Evolutionary conservation across 306 rosid genomes (phyloP).

Genomic region (Trifolium pratense): DNA sequence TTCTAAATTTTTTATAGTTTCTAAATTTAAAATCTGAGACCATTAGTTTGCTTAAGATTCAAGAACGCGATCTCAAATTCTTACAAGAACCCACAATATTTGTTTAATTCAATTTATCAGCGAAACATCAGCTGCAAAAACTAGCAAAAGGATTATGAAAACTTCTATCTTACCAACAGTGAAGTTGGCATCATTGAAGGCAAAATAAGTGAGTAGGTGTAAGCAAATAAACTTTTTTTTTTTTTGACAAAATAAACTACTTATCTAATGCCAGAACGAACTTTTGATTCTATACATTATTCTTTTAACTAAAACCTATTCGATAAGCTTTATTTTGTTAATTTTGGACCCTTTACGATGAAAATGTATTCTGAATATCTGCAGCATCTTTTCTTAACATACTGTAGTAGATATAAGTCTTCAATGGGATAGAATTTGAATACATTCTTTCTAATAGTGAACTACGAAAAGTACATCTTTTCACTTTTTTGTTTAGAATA

Average conservation of each 20-base stretch:
- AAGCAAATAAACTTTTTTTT: too few relatives aligned
- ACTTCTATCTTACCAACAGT: too few relatives aligned
- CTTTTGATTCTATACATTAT: not conserved
- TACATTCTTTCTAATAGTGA: not conserved
- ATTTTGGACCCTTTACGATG: not conserved
- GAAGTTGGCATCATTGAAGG: too few relatives aligned
- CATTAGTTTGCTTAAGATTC: slow-evolving; percentile 18
- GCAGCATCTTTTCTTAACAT: not conserved
- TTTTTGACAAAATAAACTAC: too few relatives aligned
- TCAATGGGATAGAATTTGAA: not conserved
- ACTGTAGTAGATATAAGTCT: not conserved
- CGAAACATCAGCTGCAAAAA: not conserved
- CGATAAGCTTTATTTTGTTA: not conserved
- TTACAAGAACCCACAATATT: not conserved
- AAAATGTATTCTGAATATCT: not conserved
- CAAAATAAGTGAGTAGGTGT: too few relatives aligned
- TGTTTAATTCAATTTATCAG: slow-evolving; percentile 15
- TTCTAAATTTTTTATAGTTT: not conserved
- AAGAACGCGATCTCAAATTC: slow-evolving; percentile 7
- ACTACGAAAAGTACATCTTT: slow-evolving; percentile 13
- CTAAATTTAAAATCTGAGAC: slow-evolving; percentile 5
- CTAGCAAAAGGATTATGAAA: too few relatives aligned
- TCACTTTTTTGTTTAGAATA: slow-evolving; percentile 1
- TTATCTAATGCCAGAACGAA: not conserved
- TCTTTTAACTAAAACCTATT: not conserved